Conservation (phyloP, 805 yeast species). For the Pichia scutulata region DNA sequence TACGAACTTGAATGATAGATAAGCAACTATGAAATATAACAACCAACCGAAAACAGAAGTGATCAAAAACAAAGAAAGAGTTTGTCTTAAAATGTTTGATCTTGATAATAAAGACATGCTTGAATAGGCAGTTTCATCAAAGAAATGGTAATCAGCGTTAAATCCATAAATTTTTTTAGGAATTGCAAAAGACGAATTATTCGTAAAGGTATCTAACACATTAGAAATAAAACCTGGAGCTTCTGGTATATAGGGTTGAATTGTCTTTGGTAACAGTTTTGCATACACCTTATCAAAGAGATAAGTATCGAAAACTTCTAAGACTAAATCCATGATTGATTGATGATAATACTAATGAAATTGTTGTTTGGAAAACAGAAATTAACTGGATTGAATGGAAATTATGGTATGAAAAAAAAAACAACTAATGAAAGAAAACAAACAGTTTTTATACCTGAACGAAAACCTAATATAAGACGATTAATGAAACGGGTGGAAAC, state of each 20-base stretch:
- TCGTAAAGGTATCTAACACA: constrained; percentile 17
- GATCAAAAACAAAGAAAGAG: constrained; percentile 54
- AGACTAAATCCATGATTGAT: constrained; percentile 73
- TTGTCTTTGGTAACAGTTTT: constrained; percentile 49
- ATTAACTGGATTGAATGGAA: neutral
- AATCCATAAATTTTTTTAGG: constrained; percentile 34
- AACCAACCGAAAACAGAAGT: constrained; percentile 82
- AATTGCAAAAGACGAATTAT: constrained; percentile 21
- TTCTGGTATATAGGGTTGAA: constrained; percentile 30
- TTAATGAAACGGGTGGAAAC: neutral
- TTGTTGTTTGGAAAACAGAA: neutral
- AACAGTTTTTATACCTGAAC: neutral
- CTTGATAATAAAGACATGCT: constrained; percentile 66
- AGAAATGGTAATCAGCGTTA: constrained; percentile 41
- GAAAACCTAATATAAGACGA: neutral
- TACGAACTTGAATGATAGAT: constrained; percentile 65
- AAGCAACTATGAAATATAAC: constrained; percentile 70
- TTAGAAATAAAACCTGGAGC: constrained; percentile 20
- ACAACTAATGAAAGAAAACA: neutral
- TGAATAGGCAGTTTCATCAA: constrained; percentile 50
- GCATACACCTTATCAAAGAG: constrained; percentile 73
- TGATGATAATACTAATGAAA: neutral
- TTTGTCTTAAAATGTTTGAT: constrained; percentile 65
- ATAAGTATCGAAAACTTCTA: constrained; percentile 71
- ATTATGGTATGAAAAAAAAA: neutral